A percentile compares a stretch with the other conserved stretches of the same genome.
Evolutionary conservation across 176 grass and related monocot genomes (phyloP).

Genomic region (Musa beccarii): DNA sequence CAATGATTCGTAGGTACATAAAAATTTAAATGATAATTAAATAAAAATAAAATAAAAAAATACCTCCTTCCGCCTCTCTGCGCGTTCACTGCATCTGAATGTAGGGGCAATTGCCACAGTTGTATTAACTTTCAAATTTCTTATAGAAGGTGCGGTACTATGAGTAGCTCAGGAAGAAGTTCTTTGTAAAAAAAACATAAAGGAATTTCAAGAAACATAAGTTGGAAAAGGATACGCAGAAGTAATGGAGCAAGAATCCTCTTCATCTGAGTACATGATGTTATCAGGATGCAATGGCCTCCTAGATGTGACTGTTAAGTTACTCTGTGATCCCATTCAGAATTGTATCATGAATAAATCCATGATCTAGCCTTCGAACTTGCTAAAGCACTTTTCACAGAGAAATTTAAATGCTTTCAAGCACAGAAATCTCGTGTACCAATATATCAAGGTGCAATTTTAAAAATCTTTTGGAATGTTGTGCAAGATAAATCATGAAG

Average conservation of each 20-base stretch:
- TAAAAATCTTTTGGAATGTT: not conserved
- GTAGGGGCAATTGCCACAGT: constrained; percentile 41
- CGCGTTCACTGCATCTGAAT: constrained; percentile 53
- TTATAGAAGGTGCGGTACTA: constrained; percentile 41
- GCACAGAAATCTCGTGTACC: not conserved
- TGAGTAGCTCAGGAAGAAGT: constrained; percentile 43
- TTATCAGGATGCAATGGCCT: constrained; percentile 35
- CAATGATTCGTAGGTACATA: not conserved
- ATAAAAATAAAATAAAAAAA: not conserved
- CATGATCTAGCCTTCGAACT: not conserved
- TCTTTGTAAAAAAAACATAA: not conserved
- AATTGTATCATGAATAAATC: not conserved
- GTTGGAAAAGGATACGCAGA: constrained; percentile 65
- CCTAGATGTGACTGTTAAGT: constrained; percentile 23
- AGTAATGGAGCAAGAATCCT: constrained; percentile 52
- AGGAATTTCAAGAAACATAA: constrained; percentile 1
- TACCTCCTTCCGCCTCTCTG: constrained; percentile 74
- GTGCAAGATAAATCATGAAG: not conserved
- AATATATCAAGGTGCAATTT: not conserved
- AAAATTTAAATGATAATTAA: not conserved
- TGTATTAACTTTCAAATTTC: constrained; percentile 40
- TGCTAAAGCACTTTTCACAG: not conserved
- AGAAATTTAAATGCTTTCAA: not conserved
- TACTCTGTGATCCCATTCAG: constrained; percentile 27
- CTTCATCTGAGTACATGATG: constrained; percentile 34